Evolutionary conservation across 2,329 filamentous ascomycete species (phyloP).

Genomic region (Verticillium nonalfalfae): DNA sequence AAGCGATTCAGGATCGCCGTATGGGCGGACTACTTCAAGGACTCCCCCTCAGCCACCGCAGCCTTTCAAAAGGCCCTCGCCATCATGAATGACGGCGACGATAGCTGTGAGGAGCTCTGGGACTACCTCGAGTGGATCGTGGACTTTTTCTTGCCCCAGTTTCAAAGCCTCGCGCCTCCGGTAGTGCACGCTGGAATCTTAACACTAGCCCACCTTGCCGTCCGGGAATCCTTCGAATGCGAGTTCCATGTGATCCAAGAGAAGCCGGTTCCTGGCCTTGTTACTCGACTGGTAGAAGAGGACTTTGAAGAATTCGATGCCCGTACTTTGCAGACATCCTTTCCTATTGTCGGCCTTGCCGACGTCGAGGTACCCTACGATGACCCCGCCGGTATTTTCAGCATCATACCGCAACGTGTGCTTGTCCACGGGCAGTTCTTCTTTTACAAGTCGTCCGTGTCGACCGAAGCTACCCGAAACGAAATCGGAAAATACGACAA

Average conservation of each 20-base stretch:
- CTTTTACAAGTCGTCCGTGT: background rate
- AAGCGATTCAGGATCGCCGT: slow-evolving; percentile 5
- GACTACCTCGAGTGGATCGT: slow-evolving; percentile 7
- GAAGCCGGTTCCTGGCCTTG: background rate
- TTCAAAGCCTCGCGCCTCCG: slow-evolving; percentile 4
- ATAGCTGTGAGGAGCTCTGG: slow-evolving; percentile 5
- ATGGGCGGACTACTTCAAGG: slow-evolving; percentile 2
- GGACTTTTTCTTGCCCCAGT: slow-evolving; percentile 2
- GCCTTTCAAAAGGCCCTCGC: slow-evolving; percentile 4
- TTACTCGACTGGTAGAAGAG: background rate
- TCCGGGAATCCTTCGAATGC: background rate
- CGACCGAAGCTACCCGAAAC: background rate
- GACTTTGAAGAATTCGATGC: background rate
- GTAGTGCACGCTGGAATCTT: slow-evolving; percentile 4
- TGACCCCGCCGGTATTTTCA: background rate
- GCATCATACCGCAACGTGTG: background rate
- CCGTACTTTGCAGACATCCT: background rate
- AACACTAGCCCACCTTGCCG: slow-evolving; percentile 5
- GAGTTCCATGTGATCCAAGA: background rate
- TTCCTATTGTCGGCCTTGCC: background rate
- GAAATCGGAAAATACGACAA: background rate
- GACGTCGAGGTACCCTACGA: background rate
- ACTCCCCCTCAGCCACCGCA: slow-evolving; percentile 2
- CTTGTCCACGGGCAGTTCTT: background rate
- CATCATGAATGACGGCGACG: slow-evolving; percentile 3